A percentile compares a stretch with the other conserved stretches of the same genome.
Evolutionary conservation across 2,329 filamentous ascomycete genomes (phyloP).

Genomic region (Penicillium occitanis): DNA sequence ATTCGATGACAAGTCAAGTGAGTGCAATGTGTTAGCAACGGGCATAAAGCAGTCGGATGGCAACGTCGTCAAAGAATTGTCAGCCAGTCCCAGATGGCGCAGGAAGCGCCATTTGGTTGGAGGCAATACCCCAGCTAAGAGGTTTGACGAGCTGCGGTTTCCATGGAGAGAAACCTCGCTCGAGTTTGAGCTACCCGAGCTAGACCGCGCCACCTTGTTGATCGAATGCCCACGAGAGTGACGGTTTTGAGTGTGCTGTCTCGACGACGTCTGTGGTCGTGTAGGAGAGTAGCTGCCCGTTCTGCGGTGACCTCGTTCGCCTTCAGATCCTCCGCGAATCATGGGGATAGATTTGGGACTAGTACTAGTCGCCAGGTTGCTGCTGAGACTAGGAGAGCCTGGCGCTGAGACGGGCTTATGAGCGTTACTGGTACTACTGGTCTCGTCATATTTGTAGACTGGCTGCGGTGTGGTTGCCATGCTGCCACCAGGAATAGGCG

Average conservation of each 20-base stretch:
- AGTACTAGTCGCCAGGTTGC: conserved; percentile 48
- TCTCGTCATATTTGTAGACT: conserved; percentile 64
- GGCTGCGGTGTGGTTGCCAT: conserved; percentile 57
- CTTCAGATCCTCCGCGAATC: conserved; percentile 57
- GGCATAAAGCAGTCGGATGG: conserved; percentile 73
- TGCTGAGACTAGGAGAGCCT: conserved; percentile 58
- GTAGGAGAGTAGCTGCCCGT: conserved; percentile 78
- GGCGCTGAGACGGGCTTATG: conserved; percentile 66
- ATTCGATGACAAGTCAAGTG: conserved; percentile 88
- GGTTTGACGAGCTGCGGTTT: conserved; percentile 72
- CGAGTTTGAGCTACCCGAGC: conserved; percentile 90
- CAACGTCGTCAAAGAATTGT: conserved; percentile 84
- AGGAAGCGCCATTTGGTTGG: conserved; percentile 93
- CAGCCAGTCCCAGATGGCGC: conserved; percentile 84
- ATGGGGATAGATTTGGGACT: conserved; percentile 50
- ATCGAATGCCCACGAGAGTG: conserved; percentile 66
- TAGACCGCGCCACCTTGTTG: conserved; percentile 74
- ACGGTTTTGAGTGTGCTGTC: conserved; percentile 54
- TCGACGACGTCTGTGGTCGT: conserved; percentile 66
- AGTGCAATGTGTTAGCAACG: conserved; percentile 83
- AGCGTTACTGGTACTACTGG: conserved; percentile 28
- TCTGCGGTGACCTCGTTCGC: conserved; percentile 41
- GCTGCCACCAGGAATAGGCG: conserved; percentile 70
- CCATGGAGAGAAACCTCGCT: conserved; percentile 55
- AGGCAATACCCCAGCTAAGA: conserved; percentile 71